Evolutionary conservation across 208 protist species (phyloP).

Genomic region (Trypanosoma brucei): DNA sequence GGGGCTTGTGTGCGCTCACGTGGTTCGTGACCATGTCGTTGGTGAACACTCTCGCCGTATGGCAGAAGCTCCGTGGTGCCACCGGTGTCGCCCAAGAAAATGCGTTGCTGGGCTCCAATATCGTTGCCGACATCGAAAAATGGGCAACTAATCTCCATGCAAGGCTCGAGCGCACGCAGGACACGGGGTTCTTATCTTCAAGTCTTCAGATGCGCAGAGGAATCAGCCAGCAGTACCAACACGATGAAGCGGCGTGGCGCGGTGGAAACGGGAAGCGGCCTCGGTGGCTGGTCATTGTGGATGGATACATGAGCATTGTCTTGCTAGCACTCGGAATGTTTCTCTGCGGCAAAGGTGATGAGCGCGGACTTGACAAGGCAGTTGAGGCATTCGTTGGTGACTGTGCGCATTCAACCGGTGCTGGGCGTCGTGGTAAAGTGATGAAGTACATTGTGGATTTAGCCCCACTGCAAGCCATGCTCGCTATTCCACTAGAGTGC

Average conservation of each 20-base stretch:
- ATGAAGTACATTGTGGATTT: constrained; percentile 79
- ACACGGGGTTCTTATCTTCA: constrained; percentile 16
- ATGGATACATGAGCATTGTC: constrained; percentile 71
- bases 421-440: constrained; percentile 54
- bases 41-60: constrained; percentile 59
- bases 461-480: constrained; percentile 37
- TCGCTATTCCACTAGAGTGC: constrained; percentile 50
- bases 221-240: constrained; percentile 7
- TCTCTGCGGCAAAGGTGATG: constrained; percentile 52
- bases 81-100: constrained; percentile 32
- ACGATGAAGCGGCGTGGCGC: constrained; percentile 4
- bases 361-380: constrained; percentile 67
- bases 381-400: constrained; percentile 73
- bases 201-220: constrained; percentile 1
- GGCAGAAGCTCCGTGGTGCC: constrained; percentile 43
- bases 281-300: constrained; percentile 41
- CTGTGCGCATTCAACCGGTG: constrained; percentile 22
- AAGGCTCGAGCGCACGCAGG: constrained; percentile 20
- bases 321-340: constrained; percentile 55
- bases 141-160: constrained; percentile 25
- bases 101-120: constrained; percentile 37
- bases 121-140: constrained; percentile 30
- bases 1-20: constrained; percentile 38
- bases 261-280: constrained; percentile 5
- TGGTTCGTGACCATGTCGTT: constrained; percentile 71